Conservation (phyloP, 1,284 basidiomycete species). For the Anthracocystis walkeri region DNA sequence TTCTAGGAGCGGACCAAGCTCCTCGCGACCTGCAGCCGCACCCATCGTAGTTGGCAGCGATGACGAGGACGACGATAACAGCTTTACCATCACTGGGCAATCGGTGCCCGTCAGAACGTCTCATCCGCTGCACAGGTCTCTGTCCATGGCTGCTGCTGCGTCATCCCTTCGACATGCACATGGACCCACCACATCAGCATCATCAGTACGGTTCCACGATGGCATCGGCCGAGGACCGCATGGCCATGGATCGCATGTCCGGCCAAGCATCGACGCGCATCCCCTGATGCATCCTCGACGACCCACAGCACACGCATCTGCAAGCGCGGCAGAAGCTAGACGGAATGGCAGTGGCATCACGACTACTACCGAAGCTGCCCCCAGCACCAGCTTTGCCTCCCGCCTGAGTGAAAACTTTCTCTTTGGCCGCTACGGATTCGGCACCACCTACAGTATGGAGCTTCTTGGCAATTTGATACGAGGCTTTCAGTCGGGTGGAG, state of each 20-base stretch:
- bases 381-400: constrained; percentile 10
- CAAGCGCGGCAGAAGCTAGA: constrained; percentile 23
- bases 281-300: constrained; percentile 25
- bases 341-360: constrained; percentile 4
- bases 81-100: constrained; percentile 37
- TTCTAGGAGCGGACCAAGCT: background rate
- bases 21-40: constrained; percentile 1
- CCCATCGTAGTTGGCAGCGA: constrained; percentile 43
- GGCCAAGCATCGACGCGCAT: constrained; percentile 25
- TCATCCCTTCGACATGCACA: background rate
- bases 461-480: constrained; percentile 28
- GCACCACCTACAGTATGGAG: constrained; percentile 29
- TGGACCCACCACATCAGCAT: background rate
- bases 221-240: constrained; percentile 39
- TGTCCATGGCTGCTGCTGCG: constrained; percentile 4
- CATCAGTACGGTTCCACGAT: constrained; percentile 35
- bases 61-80: constrained; percentile 40
- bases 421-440: constrained; percentile 24
- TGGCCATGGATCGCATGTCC: constrained; percentile 24
- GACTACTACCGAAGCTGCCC: background rate
- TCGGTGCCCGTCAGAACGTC: constrained; percentile 19
- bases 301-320: constrained; percentile 26
- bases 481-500: constrained; percentile 11
- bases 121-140: constrained; percentile 12
- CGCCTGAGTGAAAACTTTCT: constrained; percentile 22